Evolutionary conservation across 306 rosid species (phyloP).

Genomic region (Malus asiatica): DNA sequence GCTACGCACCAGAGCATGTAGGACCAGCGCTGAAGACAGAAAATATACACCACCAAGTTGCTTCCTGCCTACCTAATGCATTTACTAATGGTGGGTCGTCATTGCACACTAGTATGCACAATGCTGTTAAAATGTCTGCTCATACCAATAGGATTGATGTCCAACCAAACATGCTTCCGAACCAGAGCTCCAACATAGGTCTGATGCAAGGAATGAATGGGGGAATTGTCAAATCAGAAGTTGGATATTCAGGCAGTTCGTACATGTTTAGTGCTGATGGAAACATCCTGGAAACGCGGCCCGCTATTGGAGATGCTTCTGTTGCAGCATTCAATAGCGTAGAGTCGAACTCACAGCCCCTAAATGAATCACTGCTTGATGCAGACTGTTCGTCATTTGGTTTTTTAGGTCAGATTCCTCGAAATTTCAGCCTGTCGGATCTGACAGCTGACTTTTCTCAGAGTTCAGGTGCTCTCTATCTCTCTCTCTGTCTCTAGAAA

Average conservation of each 20-base stretch:
- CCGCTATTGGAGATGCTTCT: conserved; percentile 55
- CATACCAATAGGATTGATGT: conserved; percentile 54
- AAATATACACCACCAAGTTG: conserved; percentile 52
- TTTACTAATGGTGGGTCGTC: conserved; percentile 65
- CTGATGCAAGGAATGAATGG: conserved; percentile 72
- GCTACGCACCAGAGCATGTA: conserved; percentile 49
- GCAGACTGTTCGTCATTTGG: conserved; percentile 59
- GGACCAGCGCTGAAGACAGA: conserved; percentile 58
- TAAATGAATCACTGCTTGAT: conserved; percentile 50
- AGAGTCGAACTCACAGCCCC: conserved; percentile 51
- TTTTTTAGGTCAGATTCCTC: conserved; percentile 66
- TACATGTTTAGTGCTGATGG: conserved; percentile 56
- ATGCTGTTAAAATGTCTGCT: conserved; percentile 46
- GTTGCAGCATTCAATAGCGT: conserved; percentile 45
- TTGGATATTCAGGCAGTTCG: conserved; percentile 60
- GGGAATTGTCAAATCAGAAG: conserved; percentile 65
- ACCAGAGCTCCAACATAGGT: conserved; percentile 55
- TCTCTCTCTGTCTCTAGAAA: neutral
- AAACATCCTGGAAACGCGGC: conserved; percentile 53
- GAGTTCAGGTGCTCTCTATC: conserved; percentile 54
- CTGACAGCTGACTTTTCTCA: conserved; percentile 74
- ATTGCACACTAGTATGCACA: conserved; percentile 51
- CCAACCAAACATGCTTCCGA: conserved; percentile 43
- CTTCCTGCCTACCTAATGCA: conserved; percentile 46
- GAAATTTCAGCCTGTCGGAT: conserved; percentile 80